Evolutionary conservation across 306 rosid species (phyloP).

Genomic region (Purshia tridentata): DNA sequence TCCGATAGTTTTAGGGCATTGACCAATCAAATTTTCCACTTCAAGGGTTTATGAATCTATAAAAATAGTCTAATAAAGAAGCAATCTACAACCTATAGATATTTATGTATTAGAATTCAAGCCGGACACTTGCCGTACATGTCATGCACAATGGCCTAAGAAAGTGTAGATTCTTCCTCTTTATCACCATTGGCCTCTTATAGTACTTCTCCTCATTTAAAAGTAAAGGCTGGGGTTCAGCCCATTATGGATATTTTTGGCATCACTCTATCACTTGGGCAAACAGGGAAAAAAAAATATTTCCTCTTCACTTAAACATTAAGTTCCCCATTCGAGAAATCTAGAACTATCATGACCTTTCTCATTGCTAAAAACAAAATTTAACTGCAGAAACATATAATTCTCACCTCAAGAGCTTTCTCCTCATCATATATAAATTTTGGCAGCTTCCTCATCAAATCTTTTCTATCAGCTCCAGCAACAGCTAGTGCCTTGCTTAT

Average conservation of each 20-base stretch:
- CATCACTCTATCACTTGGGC: not conserved
- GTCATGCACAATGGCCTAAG: not conserved
- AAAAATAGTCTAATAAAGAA: not conserved
- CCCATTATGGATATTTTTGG: not conserved
- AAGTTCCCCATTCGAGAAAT: not conserved
- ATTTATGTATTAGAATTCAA: not conserved
- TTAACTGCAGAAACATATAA: constrained; percentile 18
- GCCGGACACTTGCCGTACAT: not conserved
- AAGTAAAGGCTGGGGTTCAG: not conserved
- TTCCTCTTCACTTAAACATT: not conserved
- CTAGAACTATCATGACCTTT: constrained; percentile 4
- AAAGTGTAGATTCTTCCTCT: not conserved
- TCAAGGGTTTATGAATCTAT: not conserved
- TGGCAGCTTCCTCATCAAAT: constrained; percentile 62
- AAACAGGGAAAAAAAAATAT: not conserved
- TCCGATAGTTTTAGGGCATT: not conserved
- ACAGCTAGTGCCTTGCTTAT: constrained; percentile 58
- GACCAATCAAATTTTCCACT: constrained; percentile 13
- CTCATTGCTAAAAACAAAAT: not conserved
- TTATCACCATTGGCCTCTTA: not conserved
- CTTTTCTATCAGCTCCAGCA: constrained; percentile 54
- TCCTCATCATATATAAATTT: constrained; percentile 69
- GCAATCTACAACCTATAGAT: not conserved
- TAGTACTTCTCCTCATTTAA: not conserved
- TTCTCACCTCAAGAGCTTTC: constrained; percentile 62